Conservation (phyloP, 2,329 filamentous ascomycete species). For the Paecilomyces sp. region DNA sequence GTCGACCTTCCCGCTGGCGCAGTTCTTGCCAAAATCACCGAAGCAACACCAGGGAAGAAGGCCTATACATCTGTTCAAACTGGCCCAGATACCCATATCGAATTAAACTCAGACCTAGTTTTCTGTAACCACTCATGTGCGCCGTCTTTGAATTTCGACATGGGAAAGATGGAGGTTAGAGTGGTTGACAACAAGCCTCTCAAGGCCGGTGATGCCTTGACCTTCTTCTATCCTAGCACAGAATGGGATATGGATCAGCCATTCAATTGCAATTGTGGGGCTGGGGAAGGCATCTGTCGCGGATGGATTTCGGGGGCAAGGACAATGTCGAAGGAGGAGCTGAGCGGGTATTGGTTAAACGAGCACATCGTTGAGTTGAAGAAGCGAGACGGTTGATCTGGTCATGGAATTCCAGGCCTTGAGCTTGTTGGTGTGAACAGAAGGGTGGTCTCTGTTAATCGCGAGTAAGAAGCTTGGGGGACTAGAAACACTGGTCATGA, state of each 20-base stretch:
- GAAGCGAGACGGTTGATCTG: constrained; percentile 9
- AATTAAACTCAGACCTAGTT: constrained; percentile 50
- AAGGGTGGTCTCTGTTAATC: not conserved
- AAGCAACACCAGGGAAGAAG: constrained; percentile 35
- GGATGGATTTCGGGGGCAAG: constrained; percentile 35
- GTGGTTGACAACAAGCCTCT: constrained; percentile 32
- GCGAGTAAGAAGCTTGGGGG: not conserved
- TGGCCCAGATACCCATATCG: constrained; percentile 43
- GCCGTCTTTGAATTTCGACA: constrained; percentile 49
- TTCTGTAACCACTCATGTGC: constrained; percentile 52
- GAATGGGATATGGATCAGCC: constrained; percentile 44
- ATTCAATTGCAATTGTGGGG: constrained; percentile 39
- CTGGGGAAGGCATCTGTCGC: constrained; percentile 25
- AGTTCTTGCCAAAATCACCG: constrained; percentile 43
- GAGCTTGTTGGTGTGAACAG: too few relatives aligned
- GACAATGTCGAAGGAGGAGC: constrained; percentile 21
- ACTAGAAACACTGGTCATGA: not conserved
- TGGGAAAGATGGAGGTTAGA: constrained; percentile 34
- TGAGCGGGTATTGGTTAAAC: constrained; percentile 37
- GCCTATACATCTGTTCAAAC: constrained; percentile 50
- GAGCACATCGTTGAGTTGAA: constrained; percentile 29
- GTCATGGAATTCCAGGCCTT: not conserved
- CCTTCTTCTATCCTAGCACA: constrained; percentile 44
- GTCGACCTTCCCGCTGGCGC: constrained; percentile 44
- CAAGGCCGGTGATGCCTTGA: constrained; percentile 34